phyloP scores from a whole-genome alignment of 2,329 filamentous ascomycete species.

The Ophiostoma sp. region DNA sequence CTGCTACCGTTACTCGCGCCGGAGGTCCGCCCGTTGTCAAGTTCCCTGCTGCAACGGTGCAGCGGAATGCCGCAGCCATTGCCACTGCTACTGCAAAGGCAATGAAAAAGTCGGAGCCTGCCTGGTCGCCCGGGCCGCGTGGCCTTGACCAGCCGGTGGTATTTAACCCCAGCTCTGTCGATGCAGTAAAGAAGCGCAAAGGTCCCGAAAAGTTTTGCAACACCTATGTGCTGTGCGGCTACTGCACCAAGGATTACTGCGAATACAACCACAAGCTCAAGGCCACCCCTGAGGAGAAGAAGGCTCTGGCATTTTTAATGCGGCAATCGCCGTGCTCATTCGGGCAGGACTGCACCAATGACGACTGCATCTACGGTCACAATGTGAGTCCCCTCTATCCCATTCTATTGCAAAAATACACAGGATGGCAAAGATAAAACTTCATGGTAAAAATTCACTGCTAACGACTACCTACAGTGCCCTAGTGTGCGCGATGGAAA shows the following conservation, averaged over 20 bases:
- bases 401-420: background rate
- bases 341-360: slow-evolving; percentile 53
- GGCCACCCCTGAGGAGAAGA: slow-evolving; percentile 49
- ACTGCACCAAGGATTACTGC: slow-evolving; percentile 53
- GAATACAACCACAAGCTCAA: slow-evolving; percentile 54
- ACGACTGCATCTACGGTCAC: slow-evolving; percentile 59
- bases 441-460: no score
- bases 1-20: background rate
- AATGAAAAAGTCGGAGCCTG: slow-evolving; percentile 32
- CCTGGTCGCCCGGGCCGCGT: slow-evolving; percentile 51
- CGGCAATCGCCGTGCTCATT: slow-evolving; percentile 53
- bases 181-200: slow-evolving; percentile 52
- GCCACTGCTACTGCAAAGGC: slow-evolving; percentile 17
- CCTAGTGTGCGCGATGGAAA: slow-evolving; percentile 48
- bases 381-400: slow-evolving; percentile 38
- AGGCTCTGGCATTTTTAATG: slow-evolving; percentile 51
- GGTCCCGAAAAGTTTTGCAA: slow-evolving; percentile 56
- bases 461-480: slow-evolving; percentile 39
- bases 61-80: slow-evolving; percentile 30
- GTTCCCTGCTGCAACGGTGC: slow-evolving; percentile 36
- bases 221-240: slow-evolving; percentile 55
- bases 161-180: slow-evolving; percentile 44
- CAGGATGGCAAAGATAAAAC: no score
- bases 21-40: slow-evolving; percentile 30
- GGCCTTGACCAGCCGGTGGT: slow-evolving; percentile 51